Base-by-base conservation (phyloP, 2,329 filamentous ascomycete species). In the Cordyceps pruinosa region DNA sequence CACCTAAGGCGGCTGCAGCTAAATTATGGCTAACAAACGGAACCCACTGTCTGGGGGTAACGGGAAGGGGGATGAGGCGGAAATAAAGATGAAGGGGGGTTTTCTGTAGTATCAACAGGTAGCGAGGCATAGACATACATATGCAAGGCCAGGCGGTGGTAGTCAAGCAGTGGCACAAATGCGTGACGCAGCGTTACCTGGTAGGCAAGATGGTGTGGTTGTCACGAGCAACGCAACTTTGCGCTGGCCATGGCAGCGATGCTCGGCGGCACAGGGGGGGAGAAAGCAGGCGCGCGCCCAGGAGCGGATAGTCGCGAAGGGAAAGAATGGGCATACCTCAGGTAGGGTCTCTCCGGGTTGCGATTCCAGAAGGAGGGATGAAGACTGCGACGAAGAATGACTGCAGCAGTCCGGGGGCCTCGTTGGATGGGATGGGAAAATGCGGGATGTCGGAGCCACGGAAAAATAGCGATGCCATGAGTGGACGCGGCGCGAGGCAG, bases 271-370 rank as follows among this genome's bases (percentile, higher is more conserved):
- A 51, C n/a, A 26, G n/a, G 34, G 47, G 37, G 17, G 45, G 50
- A 55, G 46, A 54, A 49, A 34, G 26, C 5, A 54, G 32, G 42
- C 48, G 49, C 42, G 41, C 30, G 53, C 34, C n/a, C n/a, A 23
- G 37, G 9, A 25, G 9, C 19, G 32, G 21, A 30, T 21, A 1
- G 10, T 32, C 17, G 41, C 21, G 28, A 46, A 9, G 12, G 17
- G 44, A 68, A 68, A 65, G 60, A 65, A 62, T 66, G 61, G 61
- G 64, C 67, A 69, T 64, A 68, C 68, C 68, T 70, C 66, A 62
- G 65, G 65, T 62, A 60, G 21, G 19, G 3, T 37, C 28, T 46
- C 41, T 30, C 30, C 15, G 12, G 45, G 21, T 23, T 44, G 35
- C 15, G 19, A 42, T 21, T 45, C 28, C 10, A n/a, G 19, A 32